Evolutionary conservation across 2,329 filamentous ascomycete genomes (phyloP), one percentile per base, ranked within the genome.

Genomic region (Cadophora gregata): DNA sequence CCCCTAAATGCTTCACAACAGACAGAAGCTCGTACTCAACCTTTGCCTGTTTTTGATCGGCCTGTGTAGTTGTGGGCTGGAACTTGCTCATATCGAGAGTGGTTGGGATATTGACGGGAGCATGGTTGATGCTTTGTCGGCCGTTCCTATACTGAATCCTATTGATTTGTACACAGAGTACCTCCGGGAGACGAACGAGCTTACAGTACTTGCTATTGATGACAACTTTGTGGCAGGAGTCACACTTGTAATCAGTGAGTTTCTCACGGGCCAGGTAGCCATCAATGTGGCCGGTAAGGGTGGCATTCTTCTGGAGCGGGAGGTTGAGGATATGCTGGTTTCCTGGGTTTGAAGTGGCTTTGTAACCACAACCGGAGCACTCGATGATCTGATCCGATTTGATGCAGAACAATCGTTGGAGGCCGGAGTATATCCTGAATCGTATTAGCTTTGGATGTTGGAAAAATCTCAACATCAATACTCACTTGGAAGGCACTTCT

Each of bases 21-120:
- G 76, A 71, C 1, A 67, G 59, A 14, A 79, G 70, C 38, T 75
- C 70, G 62, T 79, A 79, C 51, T 65, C 25, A 72, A 62, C n/a
- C 36, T 38, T 45, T 31, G 55, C 21, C 48, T 55, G 50, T 64
- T 67, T 9, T 45, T 67, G 8, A 65, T 31, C 24, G 58, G 60
- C 47, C 64, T 42, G 53, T 65, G 50, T 62, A 59, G n/a, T 67
- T 51, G n/a, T 27, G 25, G 12, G 45, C 27, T 14, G 65, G 63
- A 71, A 72, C 19, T 59, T 50, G 25, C 65, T 70, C 12, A 78
- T 71, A 63, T 77, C 69, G 7, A 77, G 71, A 14, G 36, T 60
- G 8, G 60, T 50, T 4, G 63, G 59, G 62, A 77, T 68, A 19
- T 48, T 56, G 45, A 74, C 10, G 19, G 5, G n/a, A 47, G 42